Conservation (phyloP, 108 stramenopile species). For the Cafeteria roenbergensis region DNA sequence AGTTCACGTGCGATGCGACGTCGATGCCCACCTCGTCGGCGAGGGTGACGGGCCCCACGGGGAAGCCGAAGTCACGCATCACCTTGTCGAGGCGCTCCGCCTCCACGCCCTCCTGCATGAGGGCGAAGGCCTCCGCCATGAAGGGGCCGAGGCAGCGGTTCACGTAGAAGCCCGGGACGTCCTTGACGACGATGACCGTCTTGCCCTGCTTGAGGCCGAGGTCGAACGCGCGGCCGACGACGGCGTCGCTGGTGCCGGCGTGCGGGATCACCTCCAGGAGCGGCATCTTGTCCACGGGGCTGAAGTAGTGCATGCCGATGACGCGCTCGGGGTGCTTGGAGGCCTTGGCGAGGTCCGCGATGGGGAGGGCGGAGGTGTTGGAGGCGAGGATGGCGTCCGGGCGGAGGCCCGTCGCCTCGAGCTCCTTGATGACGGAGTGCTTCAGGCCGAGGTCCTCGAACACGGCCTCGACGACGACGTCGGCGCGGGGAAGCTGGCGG, state of each 20-base stretch:
- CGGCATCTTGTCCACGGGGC: slow-evolving; percentile 93
- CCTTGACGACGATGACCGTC: slow-evolving; percentile 90
- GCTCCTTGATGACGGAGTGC: slow-evolving; percentile 72
- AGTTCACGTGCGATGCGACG: slow-evolving; percentile 70
- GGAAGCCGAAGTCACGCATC: slow-evolving; percentile 86
- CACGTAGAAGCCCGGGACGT: slow-evolving; percentile 98
- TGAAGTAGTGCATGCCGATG: slow-evolving; percentile 99
- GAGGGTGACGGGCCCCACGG: slow-evolving; percentile 78
- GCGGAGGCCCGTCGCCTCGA: slow-evolving; percentile 65
- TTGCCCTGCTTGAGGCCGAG: slow-evolving; percentile 97
- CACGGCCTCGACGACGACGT: slow-evolving; percentile 95
- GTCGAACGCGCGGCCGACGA: slow-evolving; percentile 73
- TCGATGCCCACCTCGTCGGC: slow-evolving; percentile 92
- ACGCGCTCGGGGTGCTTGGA: slow-evolving; percentile 54
- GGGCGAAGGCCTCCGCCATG: slow-evolving; percentile 64
- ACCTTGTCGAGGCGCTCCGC: slow-evolving; percentile 74
- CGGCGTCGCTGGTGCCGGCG: slow-evolving; percentile 61
- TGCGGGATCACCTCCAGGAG: slow-evolving; percentile 94
- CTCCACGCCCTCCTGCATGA: slow-evolving; percentile 65
- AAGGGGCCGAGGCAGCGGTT: slow-evolving; percentile 96
- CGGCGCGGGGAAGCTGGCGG: slow-evolving; percentile 68
- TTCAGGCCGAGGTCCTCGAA: slow-evolving; percentile 91
- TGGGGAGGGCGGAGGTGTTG: slow-evolving; percentile 96
- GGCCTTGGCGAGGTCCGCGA: slow-evolving; percentile 79
- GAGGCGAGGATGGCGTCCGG: slow-evolving; percentile 91